These are phyloP conservation scores for Naganishia friedmannii DNA, from an alignment of 768 basidiomycete genomes.

Conservation along the genomic window DNA sequence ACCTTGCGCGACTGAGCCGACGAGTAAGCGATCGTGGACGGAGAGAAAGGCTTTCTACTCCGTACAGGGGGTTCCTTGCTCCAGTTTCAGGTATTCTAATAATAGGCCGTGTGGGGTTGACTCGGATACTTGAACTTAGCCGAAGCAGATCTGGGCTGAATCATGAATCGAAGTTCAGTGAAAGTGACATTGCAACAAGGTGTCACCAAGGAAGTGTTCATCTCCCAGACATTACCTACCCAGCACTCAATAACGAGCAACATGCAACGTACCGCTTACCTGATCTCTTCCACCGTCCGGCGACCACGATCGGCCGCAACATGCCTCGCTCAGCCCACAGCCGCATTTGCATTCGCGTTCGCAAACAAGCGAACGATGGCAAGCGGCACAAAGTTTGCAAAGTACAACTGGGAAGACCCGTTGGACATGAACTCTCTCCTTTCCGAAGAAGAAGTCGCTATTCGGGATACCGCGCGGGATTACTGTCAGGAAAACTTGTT, in stretches of 20 bases:
- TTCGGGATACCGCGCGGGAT: constrained; percentile 66
- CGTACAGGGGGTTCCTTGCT: background rate
- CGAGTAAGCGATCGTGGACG: constrained; percentile 1
- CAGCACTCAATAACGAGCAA: background rate
- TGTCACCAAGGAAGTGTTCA: background rate
- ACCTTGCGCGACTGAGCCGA: background rate
- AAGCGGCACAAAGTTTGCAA: constrained; percentile 40
- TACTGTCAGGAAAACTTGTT: constrained; percentile 68
- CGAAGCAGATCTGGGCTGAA: background rate
- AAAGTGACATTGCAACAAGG: background rate
- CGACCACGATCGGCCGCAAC: background rate
- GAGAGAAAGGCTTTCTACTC: background rate
- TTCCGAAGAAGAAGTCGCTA: constrained; percentile 83
- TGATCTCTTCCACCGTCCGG: background rate
- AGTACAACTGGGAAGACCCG: constrained; percentile 65
- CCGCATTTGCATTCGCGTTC: constrained; percentile 3
- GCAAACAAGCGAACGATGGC: constrained; percentile 20
- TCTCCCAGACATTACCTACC: too few species aligned
- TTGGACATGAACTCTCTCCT: constrained; percentile 72
- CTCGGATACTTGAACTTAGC: background rate
- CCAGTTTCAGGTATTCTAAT: background rate
- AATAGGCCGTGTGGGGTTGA: background rate
- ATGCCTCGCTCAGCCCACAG: constrained; percentile 2
- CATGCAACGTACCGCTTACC: constrained; percentile 1
- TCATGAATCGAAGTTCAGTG: background rate